These are phyloP conservation scores for Lasiodiplodia citricola DNA, from an alignment of 2,329 filamentous ascomycete species.

Conservation along the genomic window DNA sequence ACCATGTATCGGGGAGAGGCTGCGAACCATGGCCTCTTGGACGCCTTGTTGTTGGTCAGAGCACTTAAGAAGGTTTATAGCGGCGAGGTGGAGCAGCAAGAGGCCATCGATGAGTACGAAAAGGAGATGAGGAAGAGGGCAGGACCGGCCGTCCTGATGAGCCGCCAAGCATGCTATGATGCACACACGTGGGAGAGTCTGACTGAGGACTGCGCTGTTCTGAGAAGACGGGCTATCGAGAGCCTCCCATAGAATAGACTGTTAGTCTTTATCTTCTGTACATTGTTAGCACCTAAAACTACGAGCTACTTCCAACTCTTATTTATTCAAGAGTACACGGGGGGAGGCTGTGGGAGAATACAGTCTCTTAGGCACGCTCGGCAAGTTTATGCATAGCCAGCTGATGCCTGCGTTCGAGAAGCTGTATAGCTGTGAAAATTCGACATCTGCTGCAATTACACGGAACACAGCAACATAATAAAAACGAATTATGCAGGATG, in stretches of 20 bases:
- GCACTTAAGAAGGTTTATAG: slow-evolving; percentile 10
- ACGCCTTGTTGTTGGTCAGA: slow-evolving; percentile 26
- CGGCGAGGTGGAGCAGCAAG: slow-evolving; percentile 5
- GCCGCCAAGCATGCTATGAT: slow-evolving; percentile 30
- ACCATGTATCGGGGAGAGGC: slow-evolving; percentile 30
- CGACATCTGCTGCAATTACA: too few species aligned
- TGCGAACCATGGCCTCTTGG: slow-evolving; percentile 30
- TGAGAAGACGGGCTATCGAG: background rate
- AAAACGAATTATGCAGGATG: too few species aligned
- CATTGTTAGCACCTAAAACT: too few species aligned
- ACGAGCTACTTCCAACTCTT: background rate
- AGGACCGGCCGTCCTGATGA: slow-evolving; percentile 27
- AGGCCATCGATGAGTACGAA: slow-evolving; percentile 28
- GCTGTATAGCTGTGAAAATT: too few species aligned
- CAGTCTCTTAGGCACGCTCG: too few species aligned
- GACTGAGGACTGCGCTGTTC: background rate
- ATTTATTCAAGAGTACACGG: background rate
- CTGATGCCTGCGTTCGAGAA: too few species aligned
- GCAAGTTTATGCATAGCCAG: too few species aligned
- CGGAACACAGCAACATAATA: too few species aligned
- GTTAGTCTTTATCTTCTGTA: too few species aligned
- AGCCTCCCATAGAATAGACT: background rate
- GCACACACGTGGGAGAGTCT: slow-evolving; percentile 29
- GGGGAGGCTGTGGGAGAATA: too few species aligned
- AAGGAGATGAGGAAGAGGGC: slow-evolving; percentile 27